A percentile compares a stretch with the other conserved stretches of the same genome.
phyloP scores from a whole-genome alignment of 139 green algal genomes.

The Mesotaenium endlicherianum region DNA sequence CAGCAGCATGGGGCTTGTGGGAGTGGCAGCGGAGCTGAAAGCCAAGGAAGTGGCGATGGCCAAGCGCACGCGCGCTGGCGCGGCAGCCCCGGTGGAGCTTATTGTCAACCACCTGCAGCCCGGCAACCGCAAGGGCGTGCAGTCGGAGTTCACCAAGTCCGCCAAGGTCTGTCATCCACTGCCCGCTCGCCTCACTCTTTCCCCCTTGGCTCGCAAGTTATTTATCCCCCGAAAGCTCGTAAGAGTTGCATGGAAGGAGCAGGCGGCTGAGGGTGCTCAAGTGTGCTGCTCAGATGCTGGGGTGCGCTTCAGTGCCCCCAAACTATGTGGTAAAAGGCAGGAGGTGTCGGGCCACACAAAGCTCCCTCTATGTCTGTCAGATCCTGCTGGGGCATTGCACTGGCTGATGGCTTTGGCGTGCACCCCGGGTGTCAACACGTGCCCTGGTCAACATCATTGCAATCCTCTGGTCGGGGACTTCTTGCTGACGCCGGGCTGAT shows the following conservation, averaged over 20 bases:
- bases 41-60: background rate
- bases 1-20: background rate
- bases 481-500: background rate
- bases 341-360: background rate
- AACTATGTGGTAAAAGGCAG: background rate
- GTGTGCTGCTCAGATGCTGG: background rate
- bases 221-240: no score
- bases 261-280: no score
- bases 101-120: background rate
- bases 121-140: background rate
- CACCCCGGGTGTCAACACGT: background rate
- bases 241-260: no score
- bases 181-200: background rate
- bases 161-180: background rate
- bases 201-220: no score
- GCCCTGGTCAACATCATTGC: background rate
- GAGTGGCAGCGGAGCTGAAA: background rate
- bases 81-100: no score
- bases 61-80: no score
- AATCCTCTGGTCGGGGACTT: background rate
- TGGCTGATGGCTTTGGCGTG: background rate
- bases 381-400: background rate
- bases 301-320: background rate
- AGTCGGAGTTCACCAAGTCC: conserved; percentile 22
- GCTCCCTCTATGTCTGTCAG: background rate